These are phyloP conservation scores for Mortierella antarctica DNA, from an alignment of 192 early-diverging fungal genomes.

Conservation along the genomic window DNA sequence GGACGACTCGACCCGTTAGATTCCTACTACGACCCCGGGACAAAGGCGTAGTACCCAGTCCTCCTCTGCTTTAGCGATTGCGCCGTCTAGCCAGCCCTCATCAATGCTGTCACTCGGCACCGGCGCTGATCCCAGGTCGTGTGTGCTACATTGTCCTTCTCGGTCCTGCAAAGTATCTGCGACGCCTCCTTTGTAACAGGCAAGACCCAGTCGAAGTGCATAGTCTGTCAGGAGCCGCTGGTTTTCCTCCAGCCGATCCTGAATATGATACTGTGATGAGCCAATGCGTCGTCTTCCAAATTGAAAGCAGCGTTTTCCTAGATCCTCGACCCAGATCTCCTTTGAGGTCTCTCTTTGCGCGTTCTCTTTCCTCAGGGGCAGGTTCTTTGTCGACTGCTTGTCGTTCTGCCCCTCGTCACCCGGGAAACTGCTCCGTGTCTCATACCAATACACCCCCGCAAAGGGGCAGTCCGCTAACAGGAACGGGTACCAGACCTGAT, in stretches of 20 bases:
- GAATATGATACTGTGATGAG: not conserved
- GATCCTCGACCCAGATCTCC: slow-evolving; percentile 42
- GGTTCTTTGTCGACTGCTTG: not conserved
- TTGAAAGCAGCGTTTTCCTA: slow-evolving; percentile 20
- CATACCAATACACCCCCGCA: slow-evolving; percentile 35
- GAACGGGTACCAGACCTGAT: slow-evolving; percentile 41
- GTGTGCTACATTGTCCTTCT: not conserved
- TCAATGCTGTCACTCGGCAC: not conserved
- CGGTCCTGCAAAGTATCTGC: not conserved
- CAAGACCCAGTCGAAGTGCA: slow-evolving; percentile 5
- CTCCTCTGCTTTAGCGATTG: slow-evolving; percentile 14
- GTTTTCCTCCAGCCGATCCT: not conserved
- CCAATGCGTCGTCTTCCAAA: slow-evolving; percentile 12
- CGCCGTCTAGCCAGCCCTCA: slow-evolving; percentile 10
- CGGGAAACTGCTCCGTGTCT: slow-evolving; percentile 1
- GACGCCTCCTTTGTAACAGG: slow-evolving; percentile 5
- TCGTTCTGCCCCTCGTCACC: not conserved
- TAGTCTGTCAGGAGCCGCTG: not conserved
- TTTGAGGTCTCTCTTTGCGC: slow-evolving; percentile 37
- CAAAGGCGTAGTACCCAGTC: not conserved
- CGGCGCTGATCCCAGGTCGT: not conserved
- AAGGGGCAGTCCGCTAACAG: slow-evolving; percentile 33
- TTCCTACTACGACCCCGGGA: no score
- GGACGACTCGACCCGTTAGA: no score
- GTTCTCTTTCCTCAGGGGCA: not conserved